Evolutionary conservation across 257 asterid species (phyloP).

Genomic region (Cruciata laevipes): DNA sequence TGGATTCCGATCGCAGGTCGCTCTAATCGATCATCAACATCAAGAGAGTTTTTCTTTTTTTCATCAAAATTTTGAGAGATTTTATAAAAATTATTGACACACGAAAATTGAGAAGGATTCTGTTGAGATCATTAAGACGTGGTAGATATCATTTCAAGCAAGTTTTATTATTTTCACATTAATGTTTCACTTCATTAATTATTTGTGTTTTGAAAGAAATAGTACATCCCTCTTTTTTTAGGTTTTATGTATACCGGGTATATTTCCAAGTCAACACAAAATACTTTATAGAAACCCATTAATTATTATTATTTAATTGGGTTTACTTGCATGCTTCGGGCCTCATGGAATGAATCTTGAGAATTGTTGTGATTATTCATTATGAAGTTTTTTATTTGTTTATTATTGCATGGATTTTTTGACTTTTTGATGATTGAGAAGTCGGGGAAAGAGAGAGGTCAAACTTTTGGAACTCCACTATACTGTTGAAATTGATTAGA

Average conservation of each 20-base stretch:
- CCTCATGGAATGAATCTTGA: no score
- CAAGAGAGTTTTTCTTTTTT: not conserved
- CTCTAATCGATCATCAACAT: conserved; percentile 22
- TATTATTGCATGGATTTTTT: not conserved
- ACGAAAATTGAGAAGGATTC: no score
- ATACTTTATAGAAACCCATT: not conserved
- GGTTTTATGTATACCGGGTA: not conserved
- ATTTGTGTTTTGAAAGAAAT: not conserved
- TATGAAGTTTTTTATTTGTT: no score
- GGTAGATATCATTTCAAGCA: not conserved
- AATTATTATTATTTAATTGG: not conserved
- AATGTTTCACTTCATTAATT: not conserved
- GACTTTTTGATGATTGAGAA: not conserved
- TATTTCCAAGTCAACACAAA: not conserved
- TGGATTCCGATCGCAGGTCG: conserved; percentile 11
- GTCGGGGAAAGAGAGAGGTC: not conserved
- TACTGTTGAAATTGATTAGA: not conserved
- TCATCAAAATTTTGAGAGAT: not conserved
- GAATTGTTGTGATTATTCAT: no score
- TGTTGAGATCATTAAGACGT: not conserved
- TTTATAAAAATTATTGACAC: no score
- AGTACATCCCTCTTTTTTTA: not conserved
- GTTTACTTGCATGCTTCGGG: no score
- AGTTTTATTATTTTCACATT: not conserved
- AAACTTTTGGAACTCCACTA: no score